Evolutionary conservation across 2,329 filamentous ascomycete genomes (phyloP), one percentile per base, ranked within the genome.

Genomic region (Aspergillus neoniger): DNA sequence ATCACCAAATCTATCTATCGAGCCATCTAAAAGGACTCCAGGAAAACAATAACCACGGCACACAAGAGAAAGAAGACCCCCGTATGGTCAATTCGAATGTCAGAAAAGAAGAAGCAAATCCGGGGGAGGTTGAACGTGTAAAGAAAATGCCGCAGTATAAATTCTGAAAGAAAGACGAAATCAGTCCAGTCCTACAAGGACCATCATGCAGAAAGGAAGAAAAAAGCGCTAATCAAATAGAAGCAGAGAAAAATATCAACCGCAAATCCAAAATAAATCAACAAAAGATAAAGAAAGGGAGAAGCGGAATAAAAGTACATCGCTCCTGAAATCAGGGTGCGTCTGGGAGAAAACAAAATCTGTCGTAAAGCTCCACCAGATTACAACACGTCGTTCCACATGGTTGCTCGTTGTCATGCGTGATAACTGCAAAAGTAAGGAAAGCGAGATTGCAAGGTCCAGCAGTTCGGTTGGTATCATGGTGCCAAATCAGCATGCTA

Each of bases 401-500:
- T 69, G 63, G 64, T 64, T 62, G 60, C 57, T 69, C 67, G 63
- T 69, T 63, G 65, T 69, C 66, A 62, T 66, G 66, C 64, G 66
- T 68, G 59, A 64, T 68, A 58, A 59, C 43, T 67, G 60, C 51
- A 63, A 63, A 59, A 58, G 55, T 58, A 47, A 57, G 44, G 32
- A 44, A 56, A 64, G 56, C 49, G n/a, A 30, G 9, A 50, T 50
- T 28, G 61, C 43, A 44, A 60, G 56, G 57, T 59, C 43, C 44
- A 58, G 53, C 61, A 62, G 55, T 41, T 43, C 21, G 30, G 53
- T 43, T 44, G 56, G 54, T 57, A 51, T 54, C 53, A 57, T 54
- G 38, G 38, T 60, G 49, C 57, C 49, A 51, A 61, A 59, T 58
- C 58, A 62, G 43, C 41, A 49, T 55, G 39, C 54, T 57, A 43